These are phyloP conservation scores for Coccomyxa subellipsoidea DNA, from an alignment of 163 green algal genomes.

Conservation along the genomic window DNA sequence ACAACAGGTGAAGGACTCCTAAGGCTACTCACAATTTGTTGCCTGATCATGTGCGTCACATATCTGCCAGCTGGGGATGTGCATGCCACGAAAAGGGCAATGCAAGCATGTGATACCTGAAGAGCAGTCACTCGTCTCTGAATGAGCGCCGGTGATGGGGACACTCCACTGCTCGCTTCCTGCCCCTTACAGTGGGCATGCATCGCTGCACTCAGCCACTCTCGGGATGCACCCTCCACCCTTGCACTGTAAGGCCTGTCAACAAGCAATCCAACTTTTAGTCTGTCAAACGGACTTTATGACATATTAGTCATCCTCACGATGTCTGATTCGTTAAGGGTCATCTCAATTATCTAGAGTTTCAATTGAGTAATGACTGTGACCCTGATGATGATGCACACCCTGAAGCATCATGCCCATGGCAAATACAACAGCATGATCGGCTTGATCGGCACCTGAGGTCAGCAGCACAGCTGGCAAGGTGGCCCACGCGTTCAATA, in stretches of 20 bases:
- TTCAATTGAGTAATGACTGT: too few species aligned
- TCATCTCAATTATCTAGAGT: too few species aligned
- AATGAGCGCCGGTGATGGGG: not conserved
- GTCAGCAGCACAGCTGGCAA: conserved; percentile 61
- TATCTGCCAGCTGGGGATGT: too few species aligned
- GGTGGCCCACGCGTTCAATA: conserved; percentile 33
- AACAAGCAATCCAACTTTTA: too few species aligned
- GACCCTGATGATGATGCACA: too few species aligned
- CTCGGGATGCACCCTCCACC: not conserved
- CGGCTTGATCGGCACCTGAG: conserved; percentile 25
- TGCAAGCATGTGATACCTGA: not conserved
- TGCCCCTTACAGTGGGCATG: not conserved
- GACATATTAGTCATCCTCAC: too few species aligned
- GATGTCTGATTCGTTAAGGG: too few species aligned
- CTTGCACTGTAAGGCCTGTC: not conserved
- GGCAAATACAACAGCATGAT: not conserved
- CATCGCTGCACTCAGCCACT: not conserved
- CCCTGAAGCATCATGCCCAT: too few species aligned
- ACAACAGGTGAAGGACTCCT: not conserved
- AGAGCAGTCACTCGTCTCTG: not conserved
- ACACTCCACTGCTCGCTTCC: not conserved
- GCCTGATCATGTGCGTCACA: not conserved
- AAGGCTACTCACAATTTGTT: not conserved
- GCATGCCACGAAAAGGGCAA: too few species aligned
- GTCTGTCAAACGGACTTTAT: too few species aligned